Evolutionary conservation across 1,284 basidiomycete genomes (phyloP), one percentile per base, ranked within the genome.

Genomic region (Blastosporella zonata): DNA sequence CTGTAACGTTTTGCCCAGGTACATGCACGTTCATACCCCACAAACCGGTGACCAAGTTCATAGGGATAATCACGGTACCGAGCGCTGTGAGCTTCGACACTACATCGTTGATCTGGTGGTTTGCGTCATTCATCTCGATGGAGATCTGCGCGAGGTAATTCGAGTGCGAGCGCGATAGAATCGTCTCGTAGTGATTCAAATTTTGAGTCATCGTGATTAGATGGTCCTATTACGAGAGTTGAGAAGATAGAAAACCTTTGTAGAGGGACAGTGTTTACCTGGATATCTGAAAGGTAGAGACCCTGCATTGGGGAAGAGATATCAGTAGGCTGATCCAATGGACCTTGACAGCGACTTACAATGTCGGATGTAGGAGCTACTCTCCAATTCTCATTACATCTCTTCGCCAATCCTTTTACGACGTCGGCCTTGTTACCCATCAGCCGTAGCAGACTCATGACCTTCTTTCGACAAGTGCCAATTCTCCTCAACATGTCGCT

Each of bases 341-440:
- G 35, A 17, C 10, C n/a, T n/a, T n/a, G 49, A 40, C 7, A 33
- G 23, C 13, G 23, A 71, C 86, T 59, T 55, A 91, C 95, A 56
- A 99, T 99, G 66, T 99, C 96, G 7, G 91, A 92, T 55, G 97
- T 98, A 0, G 97, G 97, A 12, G 97, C 96, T 7, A 99, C 90
- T 47, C 90, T 84, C 97, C 97, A 99, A 64, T 99, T 97, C 71
- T 99, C 97, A 65, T 99, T 99, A 65, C 95, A 96, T 55, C 96
- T 79, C 72, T 99, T 99, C 25, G 96, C 95, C 29, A 99, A 74
- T 13, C 97, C 97, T 66, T 99, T 99, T 55, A 99, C 97, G 53
- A 99, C 97, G 65, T 99, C 97, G 39, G 97, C 97, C 75, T 99
- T 99, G 72, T 97, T 98, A 31, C 97, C 97, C 96, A 99, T 98